phyloP scores from a whole-genome alignment of 2,329 filamentous ascomycete species.

The Cladosporium sp. region DNA sequence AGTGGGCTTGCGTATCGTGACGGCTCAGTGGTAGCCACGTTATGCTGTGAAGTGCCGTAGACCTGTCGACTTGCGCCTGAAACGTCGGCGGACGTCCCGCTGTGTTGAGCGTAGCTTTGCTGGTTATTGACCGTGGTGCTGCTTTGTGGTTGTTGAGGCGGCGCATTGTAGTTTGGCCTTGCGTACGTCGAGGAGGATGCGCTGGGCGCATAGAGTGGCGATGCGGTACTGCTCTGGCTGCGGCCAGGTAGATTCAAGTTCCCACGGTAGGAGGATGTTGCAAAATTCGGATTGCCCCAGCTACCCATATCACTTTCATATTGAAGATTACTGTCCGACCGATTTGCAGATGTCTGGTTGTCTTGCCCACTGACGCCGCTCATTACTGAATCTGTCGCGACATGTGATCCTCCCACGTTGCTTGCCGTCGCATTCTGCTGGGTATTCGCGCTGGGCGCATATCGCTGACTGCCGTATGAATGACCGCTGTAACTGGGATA shows the following conservation, averaged over 20 bases:
- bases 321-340: slow-evolving; percentile 9
- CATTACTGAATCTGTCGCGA: not conserved
- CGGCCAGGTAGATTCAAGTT: slow-evolving; percentile 15
- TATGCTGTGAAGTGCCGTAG: not conserved
- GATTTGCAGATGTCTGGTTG: slow-evolving; percentile 19
- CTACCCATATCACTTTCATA: slow-evolving; percentile 2
- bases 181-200: not conserved
- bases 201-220: slow-evolving; percentile 20
- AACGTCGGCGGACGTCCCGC: no score
- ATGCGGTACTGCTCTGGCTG: slow-evolving; percentile 22
- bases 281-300: slow-evolving; percentile 13
- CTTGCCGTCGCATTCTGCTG: slow-evolving; percentile 13
- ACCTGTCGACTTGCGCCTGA: not conserved
- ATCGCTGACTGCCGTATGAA: slow-evolving; percentile 20
- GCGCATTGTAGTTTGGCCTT: slow-evolving; percentile 2
- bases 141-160: not conserved
- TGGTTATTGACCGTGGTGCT: not conserved
- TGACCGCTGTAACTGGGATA: slow-evolving; percentile 18
- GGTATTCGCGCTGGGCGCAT: slow-evolving; percentile 16
- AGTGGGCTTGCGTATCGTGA: slow-evolving; percentile 29
- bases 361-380: slow-evolving; percentile 15
- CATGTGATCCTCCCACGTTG: not conserved
- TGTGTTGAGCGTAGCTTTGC: not conserved
- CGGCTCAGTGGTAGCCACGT: slow-evolving; percentile 9
- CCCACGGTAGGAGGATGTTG: slow-evolving; percentile 6